Conservation (phyloP, 2,329 filamentous ascomycete species). For the Penicillium sp. region DNA sequence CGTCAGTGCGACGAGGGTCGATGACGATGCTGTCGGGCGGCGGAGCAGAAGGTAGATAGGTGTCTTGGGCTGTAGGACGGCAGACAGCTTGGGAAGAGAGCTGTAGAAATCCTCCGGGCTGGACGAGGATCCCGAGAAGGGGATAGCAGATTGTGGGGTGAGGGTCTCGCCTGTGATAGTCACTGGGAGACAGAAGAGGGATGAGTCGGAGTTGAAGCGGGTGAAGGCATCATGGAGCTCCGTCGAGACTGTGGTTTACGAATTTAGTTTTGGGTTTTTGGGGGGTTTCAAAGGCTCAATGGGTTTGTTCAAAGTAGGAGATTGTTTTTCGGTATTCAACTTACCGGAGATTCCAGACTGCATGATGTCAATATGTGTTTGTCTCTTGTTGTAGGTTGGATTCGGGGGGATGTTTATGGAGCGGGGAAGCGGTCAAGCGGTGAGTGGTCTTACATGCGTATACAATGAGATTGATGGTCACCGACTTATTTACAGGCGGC, state of each 20-base stretch:
- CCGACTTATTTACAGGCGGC: not conserved
- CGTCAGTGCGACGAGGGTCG: conserved; percentile 54
- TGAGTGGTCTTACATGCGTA: conserved; percentile 18
- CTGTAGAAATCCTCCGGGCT: conserved; percentile 49
- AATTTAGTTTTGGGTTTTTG: not conserved
- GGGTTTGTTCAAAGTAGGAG: not conserved
- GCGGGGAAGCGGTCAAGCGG: conserved; percentile 23
- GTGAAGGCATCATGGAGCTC: conserved; percentile 51
- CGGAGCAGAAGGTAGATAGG: conserved; percentile 65
- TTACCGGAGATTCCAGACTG: conserved; percentile 53
- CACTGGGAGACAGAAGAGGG: conserved; percentile 48
- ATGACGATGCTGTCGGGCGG: conserved; percentile 35
- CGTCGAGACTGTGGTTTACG: conserved; percentile 38
- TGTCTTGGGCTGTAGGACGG: conserved; percentile 55
- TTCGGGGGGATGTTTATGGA: conserved; percentile 21
- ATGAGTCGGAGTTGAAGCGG: conserved; percentile 41
- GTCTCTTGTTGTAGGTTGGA: not conserved
- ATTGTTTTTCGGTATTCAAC: not conserved
- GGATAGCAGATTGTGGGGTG: conserved; percentile 40
- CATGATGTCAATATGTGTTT: conserved; percentile 33
- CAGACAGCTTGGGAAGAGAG: conserved; percentile 51
- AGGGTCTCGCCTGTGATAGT: conserved; percentile 49
- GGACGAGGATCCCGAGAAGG: conserved; percentile 41
- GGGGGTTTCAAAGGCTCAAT: conserved; percentile 5
- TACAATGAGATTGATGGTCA: not conserved